Conservation (phyloP, 345 rosid species). For the Lepidium africanum region DNA sequence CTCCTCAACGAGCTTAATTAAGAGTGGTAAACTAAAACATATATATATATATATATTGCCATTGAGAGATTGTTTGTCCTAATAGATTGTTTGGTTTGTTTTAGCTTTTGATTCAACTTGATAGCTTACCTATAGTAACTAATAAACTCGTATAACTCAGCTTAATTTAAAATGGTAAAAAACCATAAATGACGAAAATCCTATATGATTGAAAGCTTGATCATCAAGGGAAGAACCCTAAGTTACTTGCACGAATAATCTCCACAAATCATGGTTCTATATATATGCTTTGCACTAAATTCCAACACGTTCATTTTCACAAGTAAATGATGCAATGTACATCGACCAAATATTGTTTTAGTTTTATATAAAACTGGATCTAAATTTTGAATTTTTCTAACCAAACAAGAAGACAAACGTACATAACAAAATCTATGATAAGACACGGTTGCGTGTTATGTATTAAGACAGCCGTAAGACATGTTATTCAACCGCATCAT, state of each 20-base stretch:
- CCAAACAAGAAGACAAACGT: not conserved
- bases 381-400: not conserved
- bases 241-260: constrained; percentile 3
- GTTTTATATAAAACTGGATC: not conserved
- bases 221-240: not conserved
- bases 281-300: not conserved
- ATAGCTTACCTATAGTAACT: not conserved
- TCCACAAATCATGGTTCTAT: constrained; percentile 9
- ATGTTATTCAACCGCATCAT: constrained; percentile 11
- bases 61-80: not conserved
- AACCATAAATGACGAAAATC: not conserved
- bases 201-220: not conserved
- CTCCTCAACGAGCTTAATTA: too few species aligned
- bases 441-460: constrained; percentile 10
- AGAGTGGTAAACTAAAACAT: too few species aligned
- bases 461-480: not conserved
- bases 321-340: not conserved
- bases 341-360: not conserved
- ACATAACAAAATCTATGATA: not conserved
- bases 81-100: not conserved
- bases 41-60: not conserved
- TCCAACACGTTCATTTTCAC: not conserved
- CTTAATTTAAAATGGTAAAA: not conserved
- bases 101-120: not conserved
- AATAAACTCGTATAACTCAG: too few species aligned